Percentiles rank a stretch among this genome's conserved stretches.
These are phyloP conservation scores for Anthoceros angustus DNA, from an alignment of 225 moss, liverwort and hornwort genomes.

Conservation along the genomic window DNA sequence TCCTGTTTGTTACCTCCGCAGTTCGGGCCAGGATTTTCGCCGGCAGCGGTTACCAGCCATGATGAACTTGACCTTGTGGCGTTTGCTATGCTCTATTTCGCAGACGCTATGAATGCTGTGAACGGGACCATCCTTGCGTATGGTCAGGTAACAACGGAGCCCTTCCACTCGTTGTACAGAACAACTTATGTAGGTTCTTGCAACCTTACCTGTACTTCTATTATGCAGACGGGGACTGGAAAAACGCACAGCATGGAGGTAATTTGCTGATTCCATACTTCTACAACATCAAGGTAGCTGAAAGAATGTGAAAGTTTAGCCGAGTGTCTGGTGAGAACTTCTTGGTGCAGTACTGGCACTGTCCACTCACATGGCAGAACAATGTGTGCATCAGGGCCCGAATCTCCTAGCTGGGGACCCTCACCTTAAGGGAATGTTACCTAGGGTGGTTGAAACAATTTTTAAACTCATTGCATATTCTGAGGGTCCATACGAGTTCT, in stretches of 20 bases:
- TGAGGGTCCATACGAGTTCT: conserved; percentile 30
- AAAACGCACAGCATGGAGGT: conserved; percentile 54
- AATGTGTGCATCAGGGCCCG: conserved; percentile 21
- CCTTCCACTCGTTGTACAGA: neutral
- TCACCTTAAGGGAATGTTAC: conserved; percentile 35
- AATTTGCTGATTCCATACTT: neutral
- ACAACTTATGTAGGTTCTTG: neutral
- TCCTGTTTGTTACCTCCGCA: neutral
- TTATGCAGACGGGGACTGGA: conserved; percentile 31
- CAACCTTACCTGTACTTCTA: neutral
- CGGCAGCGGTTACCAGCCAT: too few species aligned
- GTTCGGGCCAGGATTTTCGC: too few species aligned
- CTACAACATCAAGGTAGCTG: too few species aligned
- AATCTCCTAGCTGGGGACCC: conserved; percentile 24
- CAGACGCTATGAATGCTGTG: conserved; percentile 50
- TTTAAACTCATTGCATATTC: conserved; percentile 27
- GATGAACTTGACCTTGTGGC: too few species aligned
- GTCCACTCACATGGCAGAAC: neutral
- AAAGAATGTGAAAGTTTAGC: neutral
- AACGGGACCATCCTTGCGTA: conserved; percentile 41
- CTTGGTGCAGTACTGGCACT: neutral
- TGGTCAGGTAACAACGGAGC: conserved; percentile 17
- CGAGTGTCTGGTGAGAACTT: neutral
- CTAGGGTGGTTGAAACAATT: conserved; percentile 35
- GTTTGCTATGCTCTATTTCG: conserved; percentile 10